Evolutionary conservation across 805 yeast genomes (phyloP).

Genomic region (Tetrapisispora taiwanensis): DNA sequence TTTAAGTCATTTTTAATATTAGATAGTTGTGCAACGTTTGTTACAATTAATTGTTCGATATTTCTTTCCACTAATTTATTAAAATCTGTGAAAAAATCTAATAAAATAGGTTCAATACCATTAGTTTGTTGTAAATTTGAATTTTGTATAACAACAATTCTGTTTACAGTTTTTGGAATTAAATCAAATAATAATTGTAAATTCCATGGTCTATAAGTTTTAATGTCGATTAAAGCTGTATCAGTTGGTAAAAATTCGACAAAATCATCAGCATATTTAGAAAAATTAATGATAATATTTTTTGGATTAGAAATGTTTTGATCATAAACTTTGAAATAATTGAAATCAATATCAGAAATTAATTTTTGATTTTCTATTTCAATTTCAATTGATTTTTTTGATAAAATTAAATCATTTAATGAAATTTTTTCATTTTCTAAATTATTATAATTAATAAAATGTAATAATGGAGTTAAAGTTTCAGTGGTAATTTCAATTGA

Average conservation of each 20-base stretch:
- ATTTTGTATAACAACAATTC: slow-evolving; percentile 61
- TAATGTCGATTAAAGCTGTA: slow-evolving; percentile 40
- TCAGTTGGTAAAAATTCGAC: slow-evolving; percentile 29
- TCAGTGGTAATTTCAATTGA: slow-evolving; percentile 48
- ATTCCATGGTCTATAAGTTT: slow-evolving; percentile 67
- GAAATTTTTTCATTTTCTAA: not conserved
- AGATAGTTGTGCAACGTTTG: slow-evolving; percentile 32
- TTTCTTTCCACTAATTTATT: slow-evolving; percentile 36
- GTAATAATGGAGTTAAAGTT: slow-evolving; percentile 51
- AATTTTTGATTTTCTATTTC: slow-evolving; percentile 9
- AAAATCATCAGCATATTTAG: slow-evolving; percentile 42
- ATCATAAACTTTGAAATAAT: slow-evolving; percentile 25
- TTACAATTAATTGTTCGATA: slow-evolving; percentile 44
- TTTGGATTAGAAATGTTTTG: slow-evolving; percentile 30
- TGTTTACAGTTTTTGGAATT: slow-evolving; percentile 46
- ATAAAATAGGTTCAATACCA: slow-evolving; percentile 58
- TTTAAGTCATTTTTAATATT: slow-evolving; percentile 32
- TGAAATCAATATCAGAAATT: slow-evolving; percentile 24
- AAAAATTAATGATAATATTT: slow-evolving; percentile 54
- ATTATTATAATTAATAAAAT: slow-evolving; percentile 40
- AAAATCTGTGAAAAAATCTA: slow-evolving; percentile 63
- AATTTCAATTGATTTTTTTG: not conserved
- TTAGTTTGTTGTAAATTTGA: slow-evolving; percentile 26
- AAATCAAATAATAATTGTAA: slow-evolving; percentile 38
- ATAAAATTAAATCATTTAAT: not conserved